Evolutionary conservation across 768 basidiomycete species (phyloP), one percentile per base, ranked within the genome.

Genomic region (Suillus hirtellus): DNA sequence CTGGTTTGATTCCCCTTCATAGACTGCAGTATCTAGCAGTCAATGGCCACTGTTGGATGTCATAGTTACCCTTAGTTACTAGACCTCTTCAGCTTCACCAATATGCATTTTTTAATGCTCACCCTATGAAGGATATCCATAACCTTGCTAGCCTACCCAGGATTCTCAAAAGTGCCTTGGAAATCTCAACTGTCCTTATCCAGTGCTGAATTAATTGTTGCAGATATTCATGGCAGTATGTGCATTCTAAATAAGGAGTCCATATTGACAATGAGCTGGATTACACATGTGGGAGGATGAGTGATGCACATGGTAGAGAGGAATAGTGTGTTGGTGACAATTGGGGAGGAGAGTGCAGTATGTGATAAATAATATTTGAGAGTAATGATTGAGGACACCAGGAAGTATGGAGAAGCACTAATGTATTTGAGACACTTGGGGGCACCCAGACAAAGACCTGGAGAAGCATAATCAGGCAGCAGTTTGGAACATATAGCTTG

Each of bases 271-370:
- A 80, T 80, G 42, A 89, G 89, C 64, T 96, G 93, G 93, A 72
- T 92, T 54, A 93, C 92, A 6, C 91, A 95, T 74, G 79, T 83
- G 14, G 84, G 81, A 11, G 94, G 94, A 44, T 79, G 93, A 42
- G 92, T 95, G 17, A 93, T 91, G 10, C 93, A 95, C 70, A 89
- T 97, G 87, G 82, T 84, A 0, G 95, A 96, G 76, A 83, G 84
- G 55, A 86, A 86, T 67, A 91, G 90, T 0, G 80, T 95, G 46
- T 79, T 99, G 35, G 80, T 98, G n/a, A 93, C 94, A 4, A 81
- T 99, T 27, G 96, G 96, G 93, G 93, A 95, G 77, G 93, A 96
- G 72, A 86, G 88, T 60, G 69, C 80, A 5, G 78, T 86, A 14
- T 81, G 86, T n/a, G n/a, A n/a, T n/a, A n/a, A n/a, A n/a, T n/a